Evolutionary conservation across 2,329 filamentous ascomycete species (phyloP).

Genomic region (Tolypocladium amazonense): DNA sequence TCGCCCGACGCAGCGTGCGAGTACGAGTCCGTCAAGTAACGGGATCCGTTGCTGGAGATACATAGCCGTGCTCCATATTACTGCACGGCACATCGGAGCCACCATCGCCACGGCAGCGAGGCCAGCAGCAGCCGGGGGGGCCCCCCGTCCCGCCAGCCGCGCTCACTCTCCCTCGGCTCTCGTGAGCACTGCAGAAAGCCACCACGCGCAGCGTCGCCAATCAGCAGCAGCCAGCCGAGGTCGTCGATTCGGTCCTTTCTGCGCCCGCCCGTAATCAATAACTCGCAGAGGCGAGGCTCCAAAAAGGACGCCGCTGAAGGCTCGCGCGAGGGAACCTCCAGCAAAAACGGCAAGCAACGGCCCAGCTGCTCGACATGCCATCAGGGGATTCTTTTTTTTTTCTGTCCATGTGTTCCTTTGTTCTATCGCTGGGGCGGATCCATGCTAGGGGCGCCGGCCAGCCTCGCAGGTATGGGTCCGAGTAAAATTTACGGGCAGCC

Average conservation of each 20-base stretch:
- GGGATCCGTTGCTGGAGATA: too few relatives aligned
- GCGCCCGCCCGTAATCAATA: not conserved
- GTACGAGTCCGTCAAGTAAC: too few relatives aligned
- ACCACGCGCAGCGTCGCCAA: not conserved
- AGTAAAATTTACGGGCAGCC: not conserved
- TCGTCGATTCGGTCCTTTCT: not conserved
- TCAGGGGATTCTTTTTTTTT: not conserved
- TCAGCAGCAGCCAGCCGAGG: not conserved
- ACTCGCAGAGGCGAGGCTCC: too few relatives aligned
- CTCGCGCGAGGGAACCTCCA: not conserved
- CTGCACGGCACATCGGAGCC: not conserved
- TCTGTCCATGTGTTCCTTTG: not conserved
- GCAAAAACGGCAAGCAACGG: not conserved
- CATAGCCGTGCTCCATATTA: too few relatives aligned
- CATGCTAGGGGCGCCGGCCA: not conserved
- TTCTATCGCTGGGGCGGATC: not conserved
- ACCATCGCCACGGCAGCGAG: not conserved
- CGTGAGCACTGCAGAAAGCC: not conserved
- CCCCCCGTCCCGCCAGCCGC: too few relatives aligned
- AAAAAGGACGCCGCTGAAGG: too few relatives aligned
- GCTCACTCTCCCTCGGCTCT: too few relatives aligned
- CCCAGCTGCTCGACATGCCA: not conserved
- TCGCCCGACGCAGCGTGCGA: not conserved
- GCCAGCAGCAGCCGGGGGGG: too few relatives aligned
- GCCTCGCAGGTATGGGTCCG: not conserved